Evolutionary conservation across 2,329 filamentous ascomycete genomes (phyloP).

Genomic region (Sclerotinia sclerotiorum): DNA sequence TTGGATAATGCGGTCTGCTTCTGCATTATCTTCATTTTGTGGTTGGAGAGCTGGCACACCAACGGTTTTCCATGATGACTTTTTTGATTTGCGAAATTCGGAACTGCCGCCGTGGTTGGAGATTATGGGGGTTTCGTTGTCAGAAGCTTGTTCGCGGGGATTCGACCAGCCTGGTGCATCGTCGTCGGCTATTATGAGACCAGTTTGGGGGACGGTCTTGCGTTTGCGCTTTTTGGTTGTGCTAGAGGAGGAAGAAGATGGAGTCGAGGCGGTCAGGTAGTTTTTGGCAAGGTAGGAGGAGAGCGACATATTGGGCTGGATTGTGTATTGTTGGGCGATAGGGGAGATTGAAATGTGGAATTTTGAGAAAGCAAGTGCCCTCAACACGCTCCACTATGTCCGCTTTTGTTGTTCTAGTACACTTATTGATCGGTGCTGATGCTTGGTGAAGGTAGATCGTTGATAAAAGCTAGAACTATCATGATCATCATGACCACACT

Average conservation of each 20-base stretch:
- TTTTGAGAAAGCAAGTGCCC: too few species aligned
- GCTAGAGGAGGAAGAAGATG: constrained; percentile 49
- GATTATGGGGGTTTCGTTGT: constrained; percentile 52
- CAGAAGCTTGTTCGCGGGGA: constrained; percentile 50
- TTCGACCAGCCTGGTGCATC: constrained; percentile 47
- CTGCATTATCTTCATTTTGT: constrained; percentile 53
- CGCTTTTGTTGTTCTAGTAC: not conserved
- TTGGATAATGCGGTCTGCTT: constrained; percentile 76
- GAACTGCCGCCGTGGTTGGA: constrained; percentile 48
- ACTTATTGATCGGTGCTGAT: not conserved
- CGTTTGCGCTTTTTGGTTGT: constrained; percentile 65
- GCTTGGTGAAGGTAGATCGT: not conserved
- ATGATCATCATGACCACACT: not conserved
- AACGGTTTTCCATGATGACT: constrained; percentile 76
- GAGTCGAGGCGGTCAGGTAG: constrained; percentile 73
- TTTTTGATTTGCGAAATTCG: constrained; percentile 73
- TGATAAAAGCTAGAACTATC: not conserved
- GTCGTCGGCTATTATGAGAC: constrained; percentile 66
- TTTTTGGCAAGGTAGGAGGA: constrained; percentile 87
- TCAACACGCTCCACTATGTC: not conserved
- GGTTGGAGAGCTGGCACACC: constrained; percentile 45
- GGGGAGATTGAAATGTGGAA: not conserved
- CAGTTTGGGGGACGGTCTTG: constrained; percentile 50
- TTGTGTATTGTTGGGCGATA: not conserved
- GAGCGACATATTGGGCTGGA: constrained; percentile 56